phyloP scores from a whole-genome alignment of 169 alveolate species.

The Plasmodium gonderi region DNA sequence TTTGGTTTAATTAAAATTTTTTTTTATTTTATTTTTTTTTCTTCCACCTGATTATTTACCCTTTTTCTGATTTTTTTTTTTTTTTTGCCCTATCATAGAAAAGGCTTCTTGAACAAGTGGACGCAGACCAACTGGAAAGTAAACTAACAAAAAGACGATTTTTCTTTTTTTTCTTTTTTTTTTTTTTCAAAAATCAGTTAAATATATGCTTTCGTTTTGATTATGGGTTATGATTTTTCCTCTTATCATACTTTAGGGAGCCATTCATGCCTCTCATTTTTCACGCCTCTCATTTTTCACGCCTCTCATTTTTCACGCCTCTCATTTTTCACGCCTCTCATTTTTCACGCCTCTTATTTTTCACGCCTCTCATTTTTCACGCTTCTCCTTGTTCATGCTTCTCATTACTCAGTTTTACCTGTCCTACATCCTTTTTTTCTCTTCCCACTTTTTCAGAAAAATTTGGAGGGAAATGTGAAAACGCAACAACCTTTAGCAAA shows the following conservation, averaged over 20 bases:
- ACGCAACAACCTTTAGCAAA: slow-evolving; percentile 14
- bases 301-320: not conserved
- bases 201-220: too few relatives aligned
- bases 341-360: too few relatives aligned
- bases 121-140: slow-evolving; percentile 46
- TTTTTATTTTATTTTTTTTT: not conserved
- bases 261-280: not conserved
- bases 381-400: not conserved
- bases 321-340: too few relatives aligned
- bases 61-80: not conserved
- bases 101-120: slow-evolving; percentile 47
- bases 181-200: not conserved
- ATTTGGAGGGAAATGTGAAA: slow-evolving; percentile 56
- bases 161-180: too few relatives aligned
- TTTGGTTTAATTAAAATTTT: not conserved
- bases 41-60: not conserved
- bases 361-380: not conserved
- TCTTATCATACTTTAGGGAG: too few relatives aligned
- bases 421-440: not conserved
- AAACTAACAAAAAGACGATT: not conserved
- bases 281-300: not conserved
- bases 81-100: slow-evolving; percentile 2
- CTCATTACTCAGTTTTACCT: not conserved
- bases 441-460: slow-evolving; percentile 16
- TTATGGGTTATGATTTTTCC: too few relatives aligned